Percentiles rank a stretch among this genome's conserved stretches.
phyloP scores from a whole-genome alignment of 768 basidiomycete species.

The Agrocybe chaxingu region DNA sequence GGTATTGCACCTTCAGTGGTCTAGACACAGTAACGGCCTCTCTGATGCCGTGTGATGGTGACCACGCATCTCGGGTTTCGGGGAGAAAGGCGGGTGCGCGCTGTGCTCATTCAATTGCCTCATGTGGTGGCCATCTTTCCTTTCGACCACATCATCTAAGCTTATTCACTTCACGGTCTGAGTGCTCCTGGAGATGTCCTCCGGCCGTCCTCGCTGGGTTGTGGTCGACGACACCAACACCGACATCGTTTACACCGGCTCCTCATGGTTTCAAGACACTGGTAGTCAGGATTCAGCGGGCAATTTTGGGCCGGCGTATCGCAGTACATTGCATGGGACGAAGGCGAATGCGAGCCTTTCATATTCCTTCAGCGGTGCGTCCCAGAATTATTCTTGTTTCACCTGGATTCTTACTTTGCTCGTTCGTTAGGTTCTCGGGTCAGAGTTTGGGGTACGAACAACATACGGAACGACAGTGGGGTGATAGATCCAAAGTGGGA shows the following conservation, averaged over 20 bases:
- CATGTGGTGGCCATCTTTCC: no score
- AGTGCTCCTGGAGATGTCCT: not conserved
- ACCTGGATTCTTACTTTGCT: not conserved
- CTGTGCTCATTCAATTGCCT: no score
- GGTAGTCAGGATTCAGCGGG: constrained; percentile 25
- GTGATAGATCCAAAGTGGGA: constrained; percentile 20
- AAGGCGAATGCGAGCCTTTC: constrained; percentile 22
- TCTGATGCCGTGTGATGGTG: no score
- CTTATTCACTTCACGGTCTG: no score
- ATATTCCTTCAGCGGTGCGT: constrained; percentile 26
- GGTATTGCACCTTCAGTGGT: no score
- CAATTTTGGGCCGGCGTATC: constrained; percentile 29
- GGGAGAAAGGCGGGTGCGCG: no score
- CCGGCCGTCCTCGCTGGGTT: constrained; percentile 19
- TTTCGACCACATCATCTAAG: no score
- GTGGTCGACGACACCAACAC: constrained; percentile 32
- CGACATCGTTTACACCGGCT: constrained; percentile 25
- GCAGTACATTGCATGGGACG: constrained; percentile 28
- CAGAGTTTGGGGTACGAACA: constrained; percentile 15
- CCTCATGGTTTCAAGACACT: constrained; percentile 25
- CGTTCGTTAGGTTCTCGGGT: constrained; percentile 12
- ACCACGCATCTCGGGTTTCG: no score
- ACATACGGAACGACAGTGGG: constrained; percentile 13
- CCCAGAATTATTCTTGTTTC: not conserved
- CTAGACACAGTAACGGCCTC: no score